Percentiles rank a stretch among this genome's conserved stretches.
Evolutionary conservation across 2,329 filamentous ascomycete genomes (phyloP).

Genomic region (Aspergillus melleus): DNA sequence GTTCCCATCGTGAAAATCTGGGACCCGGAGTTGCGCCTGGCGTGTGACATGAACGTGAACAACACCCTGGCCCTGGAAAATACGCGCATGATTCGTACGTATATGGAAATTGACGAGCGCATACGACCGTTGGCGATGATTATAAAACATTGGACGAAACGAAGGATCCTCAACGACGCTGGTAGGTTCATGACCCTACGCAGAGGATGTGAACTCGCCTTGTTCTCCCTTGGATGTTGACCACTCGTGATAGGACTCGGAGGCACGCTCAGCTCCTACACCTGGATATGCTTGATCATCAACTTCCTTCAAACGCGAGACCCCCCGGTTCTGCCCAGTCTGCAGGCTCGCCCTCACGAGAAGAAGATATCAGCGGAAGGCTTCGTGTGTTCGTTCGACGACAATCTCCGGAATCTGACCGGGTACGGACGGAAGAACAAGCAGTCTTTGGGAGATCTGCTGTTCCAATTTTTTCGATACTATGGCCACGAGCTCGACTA

Average conservation of each 20-base stretch:
- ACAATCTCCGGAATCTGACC: slow-evolving; percentile 73
- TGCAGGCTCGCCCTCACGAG: slow-evolving; percentile 72
- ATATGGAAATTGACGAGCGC: slow-evolving; percentile 87
- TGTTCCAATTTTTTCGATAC: slow-evolving; percentile 94
- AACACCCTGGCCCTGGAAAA: slow-evolving; percentile 94
- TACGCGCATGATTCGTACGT: slow-evolving; percentile 95
- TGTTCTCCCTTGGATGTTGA: slow-evolving; percentile 17
- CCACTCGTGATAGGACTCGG: slow-evolving; percentile 66
- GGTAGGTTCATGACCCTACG: slow-evolving; percentile 57
- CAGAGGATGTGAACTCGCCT: neutral
- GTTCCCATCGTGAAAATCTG: slow-evolving; percentile 98
- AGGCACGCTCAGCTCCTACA: slow-evolving; percentile 94
- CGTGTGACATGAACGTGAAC: slow-evolving; percentile 99
- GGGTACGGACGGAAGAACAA: slow-evolving; percentile 78
- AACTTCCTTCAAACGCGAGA: slow-evolving; percentile 89
- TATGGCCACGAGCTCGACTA: slow-evolving; percentile 95
- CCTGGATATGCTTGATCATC: slow-evolving; percentile 98
- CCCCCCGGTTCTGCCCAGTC: slow-evolving; percentile 78
- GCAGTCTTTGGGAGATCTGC: slow-evolving; percentile 77
- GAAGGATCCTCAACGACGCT: slow-evolving; percentile 90
- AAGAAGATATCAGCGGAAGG: slow-evolving; percentile 64
- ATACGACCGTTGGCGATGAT: slow-evolving; percentile 94
- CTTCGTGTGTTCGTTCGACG: slow-evolving; percentile 75
- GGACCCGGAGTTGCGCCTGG: slow-evolving; percentile 86
- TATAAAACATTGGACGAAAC: slow-evolving; percentile 95